Percentiles rank a stretch among this genome's conserved stretches.
These are phyloP conservation scores for Neofusicoccum umdonicola DNA, from an alignment of 2,329 filamentous ascomycete species.

Conservation along the genomic window DNA sequence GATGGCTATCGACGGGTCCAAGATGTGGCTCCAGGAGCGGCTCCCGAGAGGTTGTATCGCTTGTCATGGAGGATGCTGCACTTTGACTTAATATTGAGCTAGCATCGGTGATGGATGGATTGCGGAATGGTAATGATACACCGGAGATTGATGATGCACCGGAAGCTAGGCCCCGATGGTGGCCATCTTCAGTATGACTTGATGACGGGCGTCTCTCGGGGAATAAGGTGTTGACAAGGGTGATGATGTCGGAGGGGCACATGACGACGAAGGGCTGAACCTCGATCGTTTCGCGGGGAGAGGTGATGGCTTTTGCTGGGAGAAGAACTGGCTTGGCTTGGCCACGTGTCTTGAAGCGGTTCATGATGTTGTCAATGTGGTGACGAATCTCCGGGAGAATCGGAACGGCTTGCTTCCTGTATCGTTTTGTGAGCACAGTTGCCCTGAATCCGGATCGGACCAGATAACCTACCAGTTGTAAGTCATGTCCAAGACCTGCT, in stretches of 20 bases:
- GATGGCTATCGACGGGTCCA: slow-evolving; percentile 20
- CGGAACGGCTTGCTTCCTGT: slow-evolving; percentile 59
- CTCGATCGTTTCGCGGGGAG: slow-evolving; percentile 71
- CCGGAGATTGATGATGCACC: slow-evolving; percentile 50
- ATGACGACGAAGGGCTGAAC: slow-evolving; percentile 78
- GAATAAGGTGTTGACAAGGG: slow-evolving; percentile 79
- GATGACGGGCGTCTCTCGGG: slow-evolving; percentile 69
- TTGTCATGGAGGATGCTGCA: slow-evolving; percentile 65
- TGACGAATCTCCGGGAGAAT: slow-evolving; percentile 62
- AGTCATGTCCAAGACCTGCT: slow-evolving; percentile 73
- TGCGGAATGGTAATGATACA: slow-evolving; percentile 50
- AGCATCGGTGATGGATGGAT: slow-evolving; percentile 59
- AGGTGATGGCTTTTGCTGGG: slow-evolving; percentile 69
- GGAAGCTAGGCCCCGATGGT: slow-evolving; percentile 47
- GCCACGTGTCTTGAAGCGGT: slow-evolving; percentile 49
- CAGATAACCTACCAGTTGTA: slow-evolving; percentile 59
- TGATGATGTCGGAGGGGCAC: slow-evolving; percentile 74
- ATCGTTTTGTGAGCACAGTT: slow-evolving; percentile 22
- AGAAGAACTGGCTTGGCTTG: slow-evolving; percentile 59
- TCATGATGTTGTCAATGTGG: slow-evolving; percentile 71
- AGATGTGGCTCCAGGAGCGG: slow-evolving; percentile 53
- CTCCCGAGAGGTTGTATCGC: slow-evolving; percentile 67
- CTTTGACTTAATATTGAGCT: slow-evolving; percentile 71
- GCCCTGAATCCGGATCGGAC: slow-evolving; percentile 21
- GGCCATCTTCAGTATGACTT: slow-evolving; percentile 43